Conservation (phyloP, 352 stramenopile species). For the Phytopythium ostracodes region DNA sequence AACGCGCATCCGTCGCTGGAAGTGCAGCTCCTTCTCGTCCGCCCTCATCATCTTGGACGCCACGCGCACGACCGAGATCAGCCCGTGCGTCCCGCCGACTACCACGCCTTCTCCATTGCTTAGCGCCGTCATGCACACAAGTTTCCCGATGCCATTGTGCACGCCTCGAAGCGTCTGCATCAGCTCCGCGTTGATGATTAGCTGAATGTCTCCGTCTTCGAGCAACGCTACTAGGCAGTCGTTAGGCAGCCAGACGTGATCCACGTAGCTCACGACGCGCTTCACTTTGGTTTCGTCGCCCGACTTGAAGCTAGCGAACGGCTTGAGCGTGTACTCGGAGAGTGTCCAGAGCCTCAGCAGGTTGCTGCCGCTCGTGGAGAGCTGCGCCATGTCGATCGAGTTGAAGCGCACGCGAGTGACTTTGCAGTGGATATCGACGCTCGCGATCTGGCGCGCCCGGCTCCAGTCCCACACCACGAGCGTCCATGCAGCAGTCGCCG, state of each 20-base stretch:
- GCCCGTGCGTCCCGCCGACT: slow-evolving; percentile 48
- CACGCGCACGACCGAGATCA: slow-evolving; percentile 56
- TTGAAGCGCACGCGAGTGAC: slow-evolving; percentile 78
- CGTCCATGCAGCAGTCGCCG: slow-evolving; percentile 47
- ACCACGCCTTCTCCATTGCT: slow-evolving; percentile 54
- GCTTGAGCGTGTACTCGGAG: slow-evolving; percentile 64
- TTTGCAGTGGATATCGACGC: slow-evolving; percentile 60
- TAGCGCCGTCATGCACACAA: slow-evolving; percentile 36
- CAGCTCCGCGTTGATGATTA: slow-evolving; percentile 71
- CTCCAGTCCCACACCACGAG: slow-evolving; percentile 78
- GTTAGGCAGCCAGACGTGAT: slow-evolving; percentile 68
- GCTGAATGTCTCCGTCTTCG: slow-evolving; percentile 68
- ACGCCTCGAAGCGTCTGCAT: slow-evolving; percentile 62
- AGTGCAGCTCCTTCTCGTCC: slow-evolving; percentile 65
- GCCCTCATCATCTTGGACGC: slow-evolving; percentile 47
- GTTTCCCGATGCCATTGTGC: slow-evolving; percentile 33
- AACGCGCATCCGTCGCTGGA: slow-evolving; percentile 57
- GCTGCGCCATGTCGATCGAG: slow-evolving; percentile 68
- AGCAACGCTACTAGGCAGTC: slow-evolving; percentile 66
- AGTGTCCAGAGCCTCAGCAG: slow-evolving; percentile 76
- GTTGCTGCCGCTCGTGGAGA: slow-evolving; percentile 67
- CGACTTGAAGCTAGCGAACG: slow-evolving; percentile 72
- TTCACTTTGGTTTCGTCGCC: slow-evolving; percentile 56
- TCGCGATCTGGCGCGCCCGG: slow-evolving; percentile 54
- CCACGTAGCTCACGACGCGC: slow-evolving; percentile 45